Base-by-base conservation (phyloP, 495 filamentous ascomycete species). In the Barbatosphaeria neglecta region DNA sequence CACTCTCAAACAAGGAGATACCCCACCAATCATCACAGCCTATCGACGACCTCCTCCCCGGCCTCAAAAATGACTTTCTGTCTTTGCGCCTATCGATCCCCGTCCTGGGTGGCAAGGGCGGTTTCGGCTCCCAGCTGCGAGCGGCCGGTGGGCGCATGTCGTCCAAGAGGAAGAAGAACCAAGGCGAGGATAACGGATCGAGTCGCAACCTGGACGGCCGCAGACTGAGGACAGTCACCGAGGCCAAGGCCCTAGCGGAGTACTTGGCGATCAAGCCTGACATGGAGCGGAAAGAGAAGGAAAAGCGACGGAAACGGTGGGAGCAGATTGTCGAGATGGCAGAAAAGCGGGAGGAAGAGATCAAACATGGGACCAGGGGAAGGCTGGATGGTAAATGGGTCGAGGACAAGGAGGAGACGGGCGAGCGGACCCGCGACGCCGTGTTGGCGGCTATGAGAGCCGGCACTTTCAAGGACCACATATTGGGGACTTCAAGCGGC, bases 101-200 rank as follows among this genome's bases (percentile, higher is more conserved):
- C 9, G 67, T 95, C 33, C 81, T 79, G 55, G 92, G 92, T 59
- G 92, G 92, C 55, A 98, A 98, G 60, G 92, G 92, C 61, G 92
- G 92, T 46, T 98, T 98, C 64, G 92, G 92, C 51, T 95, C 89
- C 6, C 93, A 97, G 63, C 81, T 98, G 22, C 87, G 92, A 59
- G 92, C 92, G 4, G 92, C 92, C 13, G 92, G 92, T 58, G 92
- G 92, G 15, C 92, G 92, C 67, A 98, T 98, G 92, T 92, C 87
- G 1, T 85, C 81, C 6, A 89, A 87, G 62, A 85, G 87, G 60
- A 95, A 95, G 74, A 82, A 81, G 64, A 72, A 86, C 48, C 76
- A 84, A 3, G 86, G 86, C 43, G 87, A 95, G 28, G 81, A 83
- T 52, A 87, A 89, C 56, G 86, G 80, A 24, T 95, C 88, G 7